A percentile compares a stretch with the other conserved stretches of the same genome.
Evolutionary conservation across 2,329 filamentous ascomycete genomes (phyloP).

Genomic region (Tetracladium maxilliforme): DNA sequence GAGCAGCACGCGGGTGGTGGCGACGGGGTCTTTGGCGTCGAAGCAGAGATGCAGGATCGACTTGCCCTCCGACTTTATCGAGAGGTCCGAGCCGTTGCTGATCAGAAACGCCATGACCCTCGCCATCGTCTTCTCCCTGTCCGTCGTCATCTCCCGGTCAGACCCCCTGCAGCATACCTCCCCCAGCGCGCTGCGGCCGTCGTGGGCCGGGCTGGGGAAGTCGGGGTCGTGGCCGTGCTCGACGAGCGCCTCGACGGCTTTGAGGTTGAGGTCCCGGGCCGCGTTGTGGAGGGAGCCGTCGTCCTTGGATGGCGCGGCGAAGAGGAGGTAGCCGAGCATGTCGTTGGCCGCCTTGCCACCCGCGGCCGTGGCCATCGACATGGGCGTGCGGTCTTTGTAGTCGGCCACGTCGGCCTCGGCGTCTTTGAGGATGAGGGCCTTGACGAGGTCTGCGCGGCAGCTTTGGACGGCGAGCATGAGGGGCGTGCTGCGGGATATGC

Average conservation of each 20-base stretch:
- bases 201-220: constrained; percentile 47
- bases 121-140: constrained; percentile 37
- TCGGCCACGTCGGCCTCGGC: constrained; percentile 45
- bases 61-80: constrained; percentile 39
- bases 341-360: constrained; percentile 35
- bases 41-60: constrained; percentile 45
- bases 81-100: constrained; percentile 38
- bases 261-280: constrained; percentile 40
- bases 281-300: constrained; percentile 56
- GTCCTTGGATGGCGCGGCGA: constrained; percentile 39
- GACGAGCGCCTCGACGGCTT: constrained; percentile 39
- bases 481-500: too few species aligned
- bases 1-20: constrained; percentile 40
- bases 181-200: constrained; percentile 46
- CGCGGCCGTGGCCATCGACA: constrained; percentile 42
- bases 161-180: constrained; percentile 36
- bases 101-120: constrained; percentile 41
- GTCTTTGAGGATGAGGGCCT: constrained; percentile 37
- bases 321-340: constrained; percentile 39
- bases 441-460: constrained; percentile 46
- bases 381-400: constrained; percentile 38
- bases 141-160: constrained; percentile 23
- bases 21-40: constrained; percentile 36
- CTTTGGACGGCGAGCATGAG: too few species aligned
- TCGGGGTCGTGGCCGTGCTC: constrained; percentile 46